These are phyloP conservation scores for Elsinoe ampelina DNA, from an alignment of 2,329 filamentous ascomycete species.

Conservation along the genomic window DNA sequence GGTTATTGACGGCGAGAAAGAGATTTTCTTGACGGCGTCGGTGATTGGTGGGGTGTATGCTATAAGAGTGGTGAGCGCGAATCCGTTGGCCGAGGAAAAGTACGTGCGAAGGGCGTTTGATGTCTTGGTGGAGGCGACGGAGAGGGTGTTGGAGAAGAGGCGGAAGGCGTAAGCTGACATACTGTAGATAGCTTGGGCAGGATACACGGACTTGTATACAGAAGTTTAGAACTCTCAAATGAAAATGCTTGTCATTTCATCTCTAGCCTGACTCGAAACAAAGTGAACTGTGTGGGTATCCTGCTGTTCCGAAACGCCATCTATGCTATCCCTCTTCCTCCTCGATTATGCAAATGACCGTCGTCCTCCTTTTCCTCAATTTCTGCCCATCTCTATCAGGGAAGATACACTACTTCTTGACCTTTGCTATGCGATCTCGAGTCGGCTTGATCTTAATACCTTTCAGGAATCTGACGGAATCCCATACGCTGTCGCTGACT, in stretches of 20 bases:
- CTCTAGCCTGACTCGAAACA: neutral
- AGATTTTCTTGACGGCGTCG: constrained; percentile 75
- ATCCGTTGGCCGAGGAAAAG: constrained; percentile 58
- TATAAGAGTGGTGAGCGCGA: constrained; percentile 72
- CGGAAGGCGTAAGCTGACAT: neutral
- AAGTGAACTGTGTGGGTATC: constrained; percentile 8
- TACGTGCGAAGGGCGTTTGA: constrained; percentile 67
- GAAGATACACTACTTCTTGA: constrained; percentile 8
- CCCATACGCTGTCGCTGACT: constrained; percentile 68
- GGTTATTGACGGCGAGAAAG: constrained; percentile 59
- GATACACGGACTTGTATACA: neutral
- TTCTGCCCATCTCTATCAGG: neutral
- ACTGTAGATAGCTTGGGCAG: neutral
- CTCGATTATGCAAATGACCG: neutral
- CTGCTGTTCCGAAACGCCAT: constrained; percentile 1
- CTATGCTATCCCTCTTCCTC: constrained; percentile 2
- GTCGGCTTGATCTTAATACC: constrained; percentile 28
- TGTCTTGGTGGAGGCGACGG: constrained; percentile 55
- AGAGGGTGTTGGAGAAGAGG: constrained; percentile 40
- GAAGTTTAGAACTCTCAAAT: too few relatives aligned
- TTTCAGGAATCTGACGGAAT: constrained; percentile 46
- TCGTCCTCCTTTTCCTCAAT: neutral
- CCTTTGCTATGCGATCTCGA: neutral
- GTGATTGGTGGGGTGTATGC: constrained; percentile 64
- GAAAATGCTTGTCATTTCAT: too few relatives aligned